Evolutionary conservation across 768 basidiomycete genomes (phyloP).

Genomic region (Phylloporus sp.): DNA sequence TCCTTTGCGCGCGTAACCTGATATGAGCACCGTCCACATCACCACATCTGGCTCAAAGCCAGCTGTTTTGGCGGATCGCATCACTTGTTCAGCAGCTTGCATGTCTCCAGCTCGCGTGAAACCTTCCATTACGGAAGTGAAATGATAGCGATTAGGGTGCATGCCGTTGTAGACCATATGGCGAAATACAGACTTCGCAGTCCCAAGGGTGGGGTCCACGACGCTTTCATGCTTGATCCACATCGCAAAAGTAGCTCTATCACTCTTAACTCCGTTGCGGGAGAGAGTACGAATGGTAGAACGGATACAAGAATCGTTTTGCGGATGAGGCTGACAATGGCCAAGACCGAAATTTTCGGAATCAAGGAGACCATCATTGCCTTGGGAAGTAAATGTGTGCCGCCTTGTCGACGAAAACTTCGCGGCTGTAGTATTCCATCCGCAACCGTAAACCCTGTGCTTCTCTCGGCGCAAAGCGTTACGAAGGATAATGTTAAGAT

Average conservation of each 20-base stretch:
- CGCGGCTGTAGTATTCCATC: slow-evolving; percentile 44
- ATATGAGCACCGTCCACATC: slow-evolving; percentile 76
- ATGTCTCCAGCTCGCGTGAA: slow-evolving; percentile 59
- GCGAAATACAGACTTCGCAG: slow-evolving; percentile 53
- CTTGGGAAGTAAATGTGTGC: slow-evolving; percentile 4
- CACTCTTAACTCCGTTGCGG: slow-evolving; percentile 47
- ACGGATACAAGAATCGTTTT: slow-evolving; percentile 32
- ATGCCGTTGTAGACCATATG: slow-evolving; percentile 65
- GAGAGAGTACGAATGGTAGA: slow-evolving; percentile 46
- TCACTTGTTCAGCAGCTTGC: slow-evolving; percentile 48
- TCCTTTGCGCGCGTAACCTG: slow-evolving; percentile 61
- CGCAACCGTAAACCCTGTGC: slow-evolving; percentile 37
- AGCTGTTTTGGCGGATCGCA: slow-evolving; percentile 47
- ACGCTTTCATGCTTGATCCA: slow-evolving; percentile 63
- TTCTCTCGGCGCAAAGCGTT: slow-evolving; percentile 53
- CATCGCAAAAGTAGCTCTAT: slow-evolving; percentile 54
- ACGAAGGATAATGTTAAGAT: slow-evolving; percentile 54
- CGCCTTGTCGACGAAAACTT: slow-evolving; percentile 35
- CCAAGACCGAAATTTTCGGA: slow-evolving; percentile 45
- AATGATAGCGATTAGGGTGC: slow-evolving; percentile 69
- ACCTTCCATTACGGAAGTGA: slow-evolving; percentile 73
- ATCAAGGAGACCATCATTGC: slow-evolving; percentile 13
- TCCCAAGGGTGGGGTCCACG: slow-evolving; percentile 45
- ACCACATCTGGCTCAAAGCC: slow-evolving; percentile 57
- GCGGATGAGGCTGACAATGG: slow-evolving; percentile 37